Base-by-base conservation (phyloP, 129 eudicot species). In the Scalesia atractyloides region DNA sequence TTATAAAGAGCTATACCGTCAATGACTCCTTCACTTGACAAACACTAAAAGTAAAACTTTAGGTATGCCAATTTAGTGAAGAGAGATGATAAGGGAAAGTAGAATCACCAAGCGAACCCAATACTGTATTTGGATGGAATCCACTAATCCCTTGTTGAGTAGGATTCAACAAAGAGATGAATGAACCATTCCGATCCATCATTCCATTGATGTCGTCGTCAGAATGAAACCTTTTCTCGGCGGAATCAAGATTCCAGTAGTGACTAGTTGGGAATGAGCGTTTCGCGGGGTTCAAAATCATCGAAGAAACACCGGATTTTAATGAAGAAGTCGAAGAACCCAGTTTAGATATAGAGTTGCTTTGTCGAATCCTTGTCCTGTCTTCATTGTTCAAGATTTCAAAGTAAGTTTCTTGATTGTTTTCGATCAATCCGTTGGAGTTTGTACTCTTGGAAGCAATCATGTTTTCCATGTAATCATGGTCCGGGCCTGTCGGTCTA, bases 161-260 rank as follows among this genome's bases (percentile, higher is more conserved):
- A 16, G 78, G 83, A 58, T 79, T 79, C 58, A 79, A 48, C 36
- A 79, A 79, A 79, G 83, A 79, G 7, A 79, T 59, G 54, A 79
- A 79, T 8, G 83, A 79, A 65, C 70, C 83, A 79, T 64, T 79
- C 15, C 74, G 79, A 66, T 79, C 83, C 83, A 79, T 66, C 53
- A 73, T 66, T 73, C 83, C 83, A 48, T 79, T 79, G 19, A 65
- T 49, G 64, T 73, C 74, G 12, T 79, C 79, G 3, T 73, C 79
- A 11, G 75, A 66, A 79, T 79, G 73, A 49, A 79, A 66, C 70
- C 83, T 73, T 73, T 79, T 79, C 58, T 79, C 83, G 3, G 79
- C 14, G 78, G 79, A 65, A 19, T 73, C 78, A 34, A 72, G 64
- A 66, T 73, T 79, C 83, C 83, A 79, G 4, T 72, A 79, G 22